Evolutionary conservation across 1,284 basidiomycete genomes (phyloP).

Genomic region (Ustilago trichophora): DNA sequence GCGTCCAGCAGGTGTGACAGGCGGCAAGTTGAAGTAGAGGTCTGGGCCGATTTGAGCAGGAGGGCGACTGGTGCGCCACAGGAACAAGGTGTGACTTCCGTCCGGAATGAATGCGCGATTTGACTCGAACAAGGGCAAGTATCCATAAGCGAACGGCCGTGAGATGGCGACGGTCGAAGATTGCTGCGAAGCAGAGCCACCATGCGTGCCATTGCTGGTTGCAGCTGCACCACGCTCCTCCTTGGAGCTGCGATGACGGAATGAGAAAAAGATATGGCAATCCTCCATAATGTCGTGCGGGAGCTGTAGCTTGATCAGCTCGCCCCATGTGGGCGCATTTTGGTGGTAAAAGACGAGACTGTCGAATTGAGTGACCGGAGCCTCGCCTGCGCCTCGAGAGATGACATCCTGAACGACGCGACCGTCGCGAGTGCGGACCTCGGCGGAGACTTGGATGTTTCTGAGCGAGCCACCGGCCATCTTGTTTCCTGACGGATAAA

Average conservation of each 20-base stretch:
- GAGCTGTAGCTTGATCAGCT: slow-evolving; percentile 85
- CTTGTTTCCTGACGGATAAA: slow-evolving; percentile 55
- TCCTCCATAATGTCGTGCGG: slow-evolving; percentile 76
- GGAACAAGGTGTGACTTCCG: slow-evolving; percentile 79
- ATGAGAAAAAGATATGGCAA: slow-evolving; percentile 94
- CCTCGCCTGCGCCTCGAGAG: slow-evolving; percentile 85
- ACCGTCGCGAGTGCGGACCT: slow-evolving; percentile 83
- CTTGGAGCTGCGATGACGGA: slow-evolving; percentile 78
- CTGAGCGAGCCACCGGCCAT: slow-evolving; percentile 52
- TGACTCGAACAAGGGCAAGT: slow-evolving; percentile 84
- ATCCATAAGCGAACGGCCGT: slow-evolving; percentile 86
- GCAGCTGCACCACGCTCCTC: slow-evolving; percentile 40
- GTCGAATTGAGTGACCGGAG: slow-evolving; percentile 79
- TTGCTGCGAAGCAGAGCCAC: not conserved
- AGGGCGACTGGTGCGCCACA: slow-evolving; percentile 55
- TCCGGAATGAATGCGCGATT: slow-evolving; percentile 85
- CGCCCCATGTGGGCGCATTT: slow-evolving; percentile 82
- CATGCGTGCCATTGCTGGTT: slow-evolving; percentile 14
- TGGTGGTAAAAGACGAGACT: slow-evolving; percentile 75
- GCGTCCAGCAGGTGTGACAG: slow-evolving; percentile 74
- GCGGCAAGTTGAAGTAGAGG: slow-evolving; percentile 70
- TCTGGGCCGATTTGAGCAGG: slow-evolving; percentile 72
- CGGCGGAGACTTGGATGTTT: slow-evolving; percentile 89
- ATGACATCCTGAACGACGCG: slow-evolving; percentile 78
- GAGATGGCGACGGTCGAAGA: slow-evolving; percentile 11